Evolutionary conservation across 306 rosid genomes (phyloP).

Genomic region (Astragalus glycyphyllos): DNA sequence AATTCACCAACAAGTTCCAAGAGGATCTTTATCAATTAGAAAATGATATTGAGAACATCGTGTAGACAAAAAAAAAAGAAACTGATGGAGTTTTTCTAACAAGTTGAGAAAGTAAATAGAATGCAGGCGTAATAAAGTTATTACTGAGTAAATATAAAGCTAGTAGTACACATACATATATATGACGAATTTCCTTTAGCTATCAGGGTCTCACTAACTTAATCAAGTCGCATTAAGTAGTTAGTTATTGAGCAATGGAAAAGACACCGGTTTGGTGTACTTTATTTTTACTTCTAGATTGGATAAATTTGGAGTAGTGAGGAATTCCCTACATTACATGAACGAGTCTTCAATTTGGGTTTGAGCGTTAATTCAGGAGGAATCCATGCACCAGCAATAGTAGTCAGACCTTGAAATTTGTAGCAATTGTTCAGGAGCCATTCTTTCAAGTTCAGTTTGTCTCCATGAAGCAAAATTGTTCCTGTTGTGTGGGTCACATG

Average conservation of each 20-base stretch:
- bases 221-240: not conserved
- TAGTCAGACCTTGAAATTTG: slow-evolving; percentile 86
- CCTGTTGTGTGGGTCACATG: slow-evolving; percentile 75
- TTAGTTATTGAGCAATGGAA: not conserved
- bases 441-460: slow-evolving; percentile 79
- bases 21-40: no score
- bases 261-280: not conserved
- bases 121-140: no score
- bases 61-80: no score
- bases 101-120: no score
- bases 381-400: slow-evolving; percentile 97
- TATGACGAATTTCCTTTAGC: no score
- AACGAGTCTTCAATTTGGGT: slow-evolving; percentile 1
- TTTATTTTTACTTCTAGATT: slow-evolving; percentile 5
- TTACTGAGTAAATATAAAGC: no score
- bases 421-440: slow-evolving; percentile 86
- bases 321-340: slow-evolving; percentile 9
- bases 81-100: no score
- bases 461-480: slow-evolving; percentile 76
- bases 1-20: no score
- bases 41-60: no score
- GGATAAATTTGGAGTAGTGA: not conserved
- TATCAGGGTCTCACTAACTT: no score
- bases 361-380: slow-evolving; percentile 22
- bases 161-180: no score